Evolutionary conservation across 1,139 yeast species (phyloP).

Genomic region (Suhomyces maxii): DNA sequence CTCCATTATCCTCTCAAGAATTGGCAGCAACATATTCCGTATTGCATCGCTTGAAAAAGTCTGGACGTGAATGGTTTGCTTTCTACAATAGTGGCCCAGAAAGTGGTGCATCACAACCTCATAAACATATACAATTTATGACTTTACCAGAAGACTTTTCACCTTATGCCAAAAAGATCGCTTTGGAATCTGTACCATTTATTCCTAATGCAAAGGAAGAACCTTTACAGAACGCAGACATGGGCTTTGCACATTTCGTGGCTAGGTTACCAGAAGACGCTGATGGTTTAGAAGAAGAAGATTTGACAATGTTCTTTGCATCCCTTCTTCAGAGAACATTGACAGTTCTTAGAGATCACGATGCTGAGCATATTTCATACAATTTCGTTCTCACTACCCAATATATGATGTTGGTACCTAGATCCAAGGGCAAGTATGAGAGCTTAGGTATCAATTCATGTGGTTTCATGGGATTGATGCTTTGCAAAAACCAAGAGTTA

Average conservation of each 20-base stretch:
- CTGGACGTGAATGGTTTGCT: constrained; percentile 52
- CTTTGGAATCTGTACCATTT: constrained; percentile 47
- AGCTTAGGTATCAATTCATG: constrained; percentile 72
- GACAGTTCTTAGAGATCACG: constrained; percentile 60
- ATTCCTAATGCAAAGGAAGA: constrained; percentile 54
- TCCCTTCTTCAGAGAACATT: constrained; percentile 70
- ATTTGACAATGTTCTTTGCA: constrained; percentile 63
- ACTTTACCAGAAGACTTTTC: constrained; percentile 56
- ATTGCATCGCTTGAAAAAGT: constrained; percentile 31
- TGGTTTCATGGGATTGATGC: constrained; percentile 75
- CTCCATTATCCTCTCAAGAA: constrained; percentile 71
- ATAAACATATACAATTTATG: constrained; percentile 87
- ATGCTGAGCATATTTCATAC: constrained; percentile 54
- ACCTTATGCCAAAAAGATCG: constrained; percentile 61
- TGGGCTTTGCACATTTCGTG: constrained; percentile 83
- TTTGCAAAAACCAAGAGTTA: constrained; percentile 68
- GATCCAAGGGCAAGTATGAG: constrained; percentile 46
- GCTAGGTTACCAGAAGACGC: constrained; percentile 57
- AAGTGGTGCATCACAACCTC: constrained; percentile 92
- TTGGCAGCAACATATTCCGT: constrained; percentile 58
- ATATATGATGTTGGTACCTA: constrained; percentile 87
- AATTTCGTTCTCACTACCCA: constrained; percentile 78
- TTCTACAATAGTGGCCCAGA: constrained; percentile 86
- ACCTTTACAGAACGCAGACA: constrained; percentile 59
- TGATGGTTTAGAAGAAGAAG: constrained; percentile 43